These are phyloP conservation scores for Phaeolepiota aurea DNA, from an alignment of 768 basidiomycete species.

Conservation along the genomic window DNA sequence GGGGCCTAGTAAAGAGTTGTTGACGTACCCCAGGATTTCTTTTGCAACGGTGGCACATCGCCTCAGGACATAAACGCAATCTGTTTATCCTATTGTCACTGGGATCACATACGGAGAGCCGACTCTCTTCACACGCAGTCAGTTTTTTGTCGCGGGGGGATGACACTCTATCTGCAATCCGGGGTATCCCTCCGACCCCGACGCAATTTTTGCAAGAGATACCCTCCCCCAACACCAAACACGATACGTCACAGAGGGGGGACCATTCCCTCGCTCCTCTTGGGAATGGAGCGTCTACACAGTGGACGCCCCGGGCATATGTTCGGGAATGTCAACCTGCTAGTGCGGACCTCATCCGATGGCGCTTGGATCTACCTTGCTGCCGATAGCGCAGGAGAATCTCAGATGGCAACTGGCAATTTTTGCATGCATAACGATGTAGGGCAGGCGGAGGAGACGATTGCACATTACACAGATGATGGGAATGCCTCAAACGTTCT, in stretches of 20 bases:
- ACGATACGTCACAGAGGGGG: slow-evolving; percentile 30
- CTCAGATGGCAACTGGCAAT: slow-evolving; percentile 24
- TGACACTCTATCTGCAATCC: slow-evolving; percentile 23
- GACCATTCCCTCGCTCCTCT: slow-evolving; percentile 26
- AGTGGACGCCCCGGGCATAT: slow-evolving; percentile 53
- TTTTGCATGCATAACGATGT: slow-evolving; percentile 36
- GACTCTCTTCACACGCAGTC: slow-evolving; percentile 33
- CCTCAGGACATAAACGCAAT: slow-evolving; percentile 36
- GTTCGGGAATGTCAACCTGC: slow-evolving; percentile 47
- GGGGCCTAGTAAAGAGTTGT: too few species aligned
- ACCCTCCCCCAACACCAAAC: slow-evolving; percentile 30
- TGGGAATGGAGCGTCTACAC: slow-evolving; percentile 55
- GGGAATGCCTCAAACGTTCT: slow-evolving; percentile 30
- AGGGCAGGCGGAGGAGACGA: slow-evolving; percentile 31
- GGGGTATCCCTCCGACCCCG: slow-evolving; percentile 34
- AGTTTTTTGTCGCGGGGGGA: slow-evolving; percentile 38
- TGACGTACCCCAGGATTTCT: too few species aligned
- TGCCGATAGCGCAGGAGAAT: slow-evolving; percentile 44
- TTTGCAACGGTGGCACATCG: slow-evolving; percentile 37
- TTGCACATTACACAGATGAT: slow-evolving; percentile 29
- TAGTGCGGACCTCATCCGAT: slow-evolving; percentile 47
- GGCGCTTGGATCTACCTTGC: slow-evolving; percentile 49
- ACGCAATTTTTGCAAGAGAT: slow-evolving; percentile 19
- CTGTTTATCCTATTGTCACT: slow-evolving; percentile 46
- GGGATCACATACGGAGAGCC: slow-evolving; percentile 44